phyloP scores from a whole-genome alignment of 2,329 filamentous ascomycete species.

The Fusarium globosum region DNA sequence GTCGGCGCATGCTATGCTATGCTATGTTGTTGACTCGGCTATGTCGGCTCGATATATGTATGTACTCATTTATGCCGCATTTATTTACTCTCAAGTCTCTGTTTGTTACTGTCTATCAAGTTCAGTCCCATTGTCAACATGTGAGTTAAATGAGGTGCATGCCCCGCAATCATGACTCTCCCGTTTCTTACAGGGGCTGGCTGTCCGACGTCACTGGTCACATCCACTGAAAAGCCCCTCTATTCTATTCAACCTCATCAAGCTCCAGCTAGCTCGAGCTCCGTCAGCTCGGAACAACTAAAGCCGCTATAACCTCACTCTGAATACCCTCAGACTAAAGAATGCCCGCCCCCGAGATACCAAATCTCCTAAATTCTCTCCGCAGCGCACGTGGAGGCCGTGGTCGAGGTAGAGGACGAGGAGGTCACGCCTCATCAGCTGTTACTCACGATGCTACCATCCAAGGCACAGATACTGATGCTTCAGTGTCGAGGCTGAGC shows the following conservation, averaged over 20 bases:
- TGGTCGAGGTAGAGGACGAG: slow-evolving; percentile 47
- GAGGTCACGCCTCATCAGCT: slow-evolving; percentile 48
- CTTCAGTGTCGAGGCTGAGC: slow-evolving; percentile 87
- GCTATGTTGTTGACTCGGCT: background rate
- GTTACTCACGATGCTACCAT: slow-evolving; percentile 76
- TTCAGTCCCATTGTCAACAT: background rate
- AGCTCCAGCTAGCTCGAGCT: background rate
- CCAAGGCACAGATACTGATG: slow-evolving; percentile 92
- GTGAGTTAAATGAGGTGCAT: background rate
- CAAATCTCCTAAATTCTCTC: slow-evolving; percentile 74
- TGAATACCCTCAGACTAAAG: slow-evolving; percentile 7
- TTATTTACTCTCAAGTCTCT: background rate
- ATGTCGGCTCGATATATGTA: background rate
- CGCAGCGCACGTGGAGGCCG: slow-evolving; percentile 53
- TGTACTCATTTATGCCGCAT: background rate
- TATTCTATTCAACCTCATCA: background rate
- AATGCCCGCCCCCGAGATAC: slow-evolving; percentile 81
- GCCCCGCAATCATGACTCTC: slow-evolving; percentile 26
- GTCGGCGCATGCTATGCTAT: background rate
- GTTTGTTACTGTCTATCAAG: background rate
- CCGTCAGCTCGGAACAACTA: slow-evolving; percentile 13
- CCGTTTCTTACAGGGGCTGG: slow-evolving; percentile 2
- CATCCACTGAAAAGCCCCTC: background rate
- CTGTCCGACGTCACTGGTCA: slow-evolving; percentile 24
- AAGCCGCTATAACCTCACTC: background rate